A percentile compares a stretch with the other conserved stretches of the same genome.
Evolutionary conservation across 495 filamentous ascomycete genomes (phyloP).

Genomic region (Annulohypoxylon nitens): DNA sequence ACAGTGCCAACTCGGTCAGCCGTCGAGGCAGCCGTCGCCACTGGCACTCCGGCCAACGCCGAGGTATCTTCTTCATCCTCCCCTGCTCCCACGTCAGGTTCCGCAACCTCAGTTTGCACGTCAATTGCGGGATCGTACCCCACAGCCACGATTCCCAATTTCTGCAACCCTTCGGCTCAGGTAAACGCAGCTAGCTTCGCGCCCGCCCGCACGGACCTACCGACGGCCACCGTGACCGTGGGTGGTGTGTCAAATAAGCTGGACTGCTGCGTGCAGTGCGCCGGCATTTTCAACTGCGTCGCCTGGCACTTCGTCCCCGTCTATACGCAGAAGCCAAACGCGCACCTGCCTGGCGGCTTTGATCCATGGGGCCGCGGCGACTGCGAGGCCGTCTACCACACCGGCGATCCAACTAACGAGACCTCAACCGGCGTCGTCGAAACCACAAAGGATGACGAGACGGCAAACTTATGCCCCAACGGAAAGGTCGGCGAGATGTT

Average conservation of each 20-base stretch:
- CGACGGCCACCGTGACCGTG: conserved; percentile 44
- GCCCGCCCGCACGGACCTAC: conserved; percentile 21
- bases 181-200: conserved; percentile 42
- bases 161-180: conserved; percentile 48
- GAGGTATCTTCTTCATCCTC: neutral
- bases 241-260: conserved; percentile 48
- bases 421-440: neutral
- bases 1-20: conserved; percentile 31
- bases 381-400: conserved; percentile 48
- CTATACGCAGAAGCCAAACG: conserved; percentile 37
- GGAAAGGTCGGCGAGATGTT: conserved; percentile 42
- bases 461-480: conserved; percentile 46
- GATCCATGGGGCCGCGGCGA: conserved; percentile 49
- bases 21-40: neutral
- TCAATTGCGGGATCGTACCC: conserved; percentile 43
- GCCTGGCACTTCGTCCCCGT: conserved; percentile 50
- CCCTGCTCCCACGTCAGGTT: neutral
- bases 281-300: conserved; percentile 49
- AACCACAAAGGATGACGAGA: neutral
- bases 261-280: conserved; percentile 50
- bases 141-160: conserved; percentile 47
- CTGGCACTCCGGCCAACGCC: conserved; percentile 9
- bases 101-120: conserved; percentile 34
- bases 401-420: conserved; percentile 25
- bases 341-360: conserved; percentile 46